These are phyloP conservation scores for Neofusicoccum kwambonambiense DNA, from an alignment of 2,329 filamentous ascomycete species.

Conservation along the genomic window DNA sequence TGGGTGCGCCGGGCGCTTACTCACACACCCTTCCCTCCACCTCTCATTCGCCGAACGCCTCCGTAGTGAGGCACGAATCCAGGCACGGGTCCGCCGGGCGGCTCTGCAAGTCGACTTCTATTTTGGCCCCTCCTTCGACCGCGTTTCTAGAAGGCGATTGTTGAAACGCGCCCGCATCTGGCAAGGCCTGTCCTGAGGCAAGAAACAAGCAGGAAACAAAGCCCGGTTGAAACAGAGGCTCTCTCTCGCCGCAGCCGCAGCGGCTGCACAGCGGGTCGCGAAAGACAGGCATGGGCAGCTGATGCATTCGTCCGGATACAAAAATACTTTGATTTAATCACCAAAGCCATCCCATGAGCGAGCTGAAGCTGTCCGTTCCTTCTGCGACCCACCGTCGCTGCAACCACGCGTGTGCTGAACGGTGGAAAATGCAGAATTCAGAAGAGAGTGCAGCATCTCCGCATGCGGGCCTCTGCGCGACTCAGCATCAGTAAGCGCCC, in stretches of 20 bases:
- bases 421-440: not conserved
- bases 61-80: not conserved
- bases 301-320: not conserved
- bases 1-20: not conserved
- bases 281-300: too few species aligned
- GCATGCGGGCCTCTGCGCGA: not conserved
- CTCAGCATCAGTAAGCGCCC: conserved; percentile 12
- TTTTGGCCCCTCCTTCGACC: not conserved
- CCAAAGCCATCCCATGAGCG: too few species aligned
- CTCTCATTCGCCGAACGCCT: not conserved
- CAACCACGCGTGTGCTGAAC: not conserved
- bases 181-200: not conserved
- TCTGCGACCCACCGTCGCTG: not conserved
- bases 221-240: not conserved
- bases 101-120: conserved; percentile 1
- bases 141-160: not conserved
- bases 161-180: conserved; percentile 1
- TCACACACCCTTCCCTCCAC: not conserved
- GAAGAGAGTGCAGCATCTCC: not conserved
- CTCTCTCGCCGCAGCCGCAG: not conserved
- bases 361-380: too few species aligned
- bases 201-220: not conserved
- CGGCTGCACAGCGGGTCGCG: not conserved
- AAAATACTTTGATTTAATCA: too few species aligned
- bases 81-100: not conserved